phyloP scores from a whole-genome alignment of 1,139 yeast genomes.

The Suhomyces terraborum region DNA sequence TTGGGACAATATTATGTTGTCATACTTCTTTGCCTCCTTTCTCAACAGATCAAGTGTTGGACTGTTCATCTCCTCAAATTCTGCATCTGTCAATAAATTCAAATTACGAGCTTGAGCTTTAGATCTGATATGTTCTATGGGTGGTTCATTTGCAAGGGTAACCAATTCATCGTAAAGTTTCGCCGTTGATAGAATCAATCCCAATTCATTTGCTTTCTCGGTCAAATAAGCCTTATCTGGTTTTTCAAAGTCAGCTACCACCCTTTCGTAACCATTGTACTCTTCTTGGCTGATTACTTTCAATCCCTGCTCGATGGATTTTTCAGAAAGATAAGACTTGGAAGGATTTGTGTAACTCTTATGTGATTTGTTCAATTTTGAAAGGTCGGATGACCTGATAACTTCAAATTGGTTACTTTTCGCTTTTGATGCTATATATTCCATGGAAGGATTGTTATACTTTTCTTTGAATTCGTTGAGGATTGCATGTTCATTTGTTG shows the following conservation, averaged over 20 bases:
- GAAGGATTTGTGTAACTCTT: conserved; percentile 29
- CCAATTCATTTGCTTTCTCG: conserved; percentile 31
- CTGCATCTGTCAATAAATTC: conserved; percentile 10
- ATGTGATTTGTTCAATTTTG: conserved; percentile 20
- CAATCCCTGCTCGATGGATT: conserved; percentile 28
- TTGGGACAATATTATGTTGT: conserved; percentile 8
- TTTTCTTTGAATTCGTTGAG: conserved; percentile 18
- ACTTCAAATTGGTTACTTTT: conserved; percentile 21
- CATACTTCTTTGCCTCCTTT: conserved; percentile 3
- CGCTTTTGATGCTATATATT: conserved; percentile 23
- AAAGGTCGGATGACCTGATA: conserved; percentile 23
- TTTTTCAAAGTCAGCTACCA: conserved; percentile 33
- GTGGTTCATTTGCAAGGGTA: conserved; percentile 28
- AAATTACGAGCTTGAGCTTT: conserved; percentile 17
- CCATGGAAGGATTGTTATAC: conserved; percentile 22
- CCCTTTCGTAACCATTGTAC: conserved; percentile 23
- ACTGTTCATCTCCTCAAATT: conserved; percentile 6
- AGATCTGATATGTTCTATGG: conserved; percentile 19
- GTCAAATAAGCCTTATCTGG: conserved; percentile 28
- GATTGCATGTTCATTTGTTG: conserved; percentile 24
- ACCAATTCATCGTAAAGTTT: conserved; percentile 33
- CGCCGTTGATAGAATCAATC: conserved; percentile 34
- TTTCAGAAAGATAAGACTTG: conserved; percentile 28
- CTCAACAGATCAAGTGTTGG: conserved; percentile 12
- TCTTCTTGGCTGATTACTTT: conserved; percentile 30